phyloP scores from a whole-genome alignment of 2,329 filamentous ascomycete genomes.

The Pezicula carpinea region DNA sequence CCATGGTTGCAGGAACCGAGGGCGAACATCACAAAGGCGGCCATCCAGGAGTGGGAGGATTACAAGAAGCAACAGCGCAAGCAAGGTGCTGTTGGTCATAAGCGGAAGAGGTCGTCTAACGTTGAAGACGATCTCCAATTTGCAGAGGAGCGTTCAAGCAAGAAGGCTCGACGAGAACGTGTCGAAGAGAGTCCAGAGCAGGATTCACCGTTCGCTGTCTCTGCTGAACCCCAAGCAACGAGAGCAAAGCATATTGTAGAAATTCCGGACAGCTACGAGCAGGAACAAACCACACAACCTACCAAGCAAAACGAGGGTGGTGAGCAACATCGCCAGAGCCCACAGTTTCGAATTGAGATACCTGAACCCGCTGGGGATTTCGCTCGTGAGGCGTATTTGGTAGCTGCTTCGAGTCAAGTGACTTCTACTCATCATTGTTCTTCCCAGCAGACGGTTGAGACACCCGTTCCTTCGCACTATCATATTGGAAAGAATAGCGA shows the following conservation, averaged over 20 bases:
- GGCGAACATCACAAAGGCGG: neutral
- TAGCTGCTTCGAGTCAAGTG: neutral
- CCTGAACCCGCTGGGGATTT: neutral
- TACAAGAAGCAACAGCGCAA: neutral
- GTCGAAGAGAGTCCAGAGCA: neutral
- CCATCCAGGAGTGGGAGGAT: neutral
- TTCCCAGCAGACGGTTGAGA: neutral
- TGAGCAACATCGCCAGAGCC: neutral
- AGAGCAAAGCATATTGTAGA: neutral
- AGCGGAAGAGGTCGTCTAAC: neutral
- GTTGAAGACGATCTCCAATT: neutral
- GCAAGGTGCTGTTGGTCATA: neutral
- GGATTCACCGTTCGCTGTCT: neutral
- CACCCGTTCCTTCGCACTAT: neutral
- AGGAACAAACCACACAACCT: neutral
- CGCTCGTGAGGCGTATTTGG: neutral
- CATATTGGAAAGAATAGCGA: neutral
- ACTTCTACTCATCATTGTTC: neutral
- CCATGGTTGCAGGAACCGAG: neutral
- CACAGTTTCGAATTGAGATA: neutral
- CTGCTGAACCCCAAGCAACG: neutral
- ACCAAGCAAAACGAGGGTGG: neutral
- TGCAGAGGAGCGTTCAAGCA: neutral
- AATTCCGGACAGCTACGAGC: slow-evolving; percentile 1
- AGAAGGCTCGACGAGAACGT: neutral